These are phyloP conservation scores for Nakazawaea sp. DNA, from an alignment of 805 yeast species.

Conservation along the genomic window DNA sequence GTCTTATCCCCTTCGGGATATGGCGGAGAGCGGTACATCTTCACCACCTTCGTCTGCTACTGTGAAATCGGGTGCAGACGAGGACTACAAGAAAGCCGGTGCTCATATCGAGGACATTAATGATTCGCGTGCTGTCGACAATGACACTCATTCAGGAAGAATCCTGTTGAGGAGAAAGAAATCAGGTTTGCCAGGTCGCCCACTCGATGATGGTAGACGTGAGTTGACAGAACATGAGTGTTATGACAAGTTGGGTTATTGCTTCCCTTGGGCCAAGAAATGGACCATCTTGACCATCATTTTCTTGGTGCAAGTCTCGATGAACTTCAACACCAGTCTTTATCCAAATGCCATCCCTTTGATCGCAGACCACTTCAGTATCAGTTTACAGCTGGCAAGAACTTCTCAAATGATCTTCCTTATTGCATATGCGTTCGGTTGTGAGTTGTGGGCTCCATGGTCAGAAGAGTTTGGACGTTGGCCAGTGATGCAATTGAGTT, in stretches of 20 bases:
- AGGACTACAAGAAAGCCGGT: not conserved
- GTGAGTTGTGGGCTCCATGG: constrained; percentile 31
- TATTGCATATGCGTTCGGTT: constrained; percentile 26
- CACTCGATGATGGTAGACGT: constrained; percentile 4
- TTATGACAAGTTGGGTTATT: constrained; percentile 28
- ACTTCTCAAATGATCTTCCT: constrained; percentile 25
- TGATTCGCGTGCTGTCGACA: too few species aligned
- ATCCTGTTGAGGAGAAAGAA: too few species aligned
- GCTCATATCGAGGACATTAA: not conserved
- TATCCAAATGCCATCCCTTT: constrained; percentile 16
- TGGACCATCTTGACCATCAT: constrained; percentile 30
- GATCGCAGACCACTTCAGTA: constrained; percentile 19
- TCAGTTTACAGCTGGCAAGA: constrained; percentile 20
- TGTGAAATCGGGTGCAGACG: not conserved
- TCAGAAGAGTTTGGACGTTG: constrained; percentile 28
- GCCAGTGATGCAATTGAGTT: constrained; percentile 26
- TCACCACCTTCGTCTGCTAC: too few species aligned
- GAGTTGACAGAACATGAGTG: constrained; percentile 23
- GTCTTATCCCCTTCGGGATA: too few species aligned
- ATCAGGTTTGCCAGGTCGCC: not conserved
- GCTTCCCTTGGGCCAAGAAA: constrained; percentile 24
- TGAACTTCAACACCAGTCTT: constrained; percentile 33
- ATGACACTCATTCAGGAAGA: too few species aligned
- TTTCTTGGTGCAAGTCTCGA: constrained; percentile 30
- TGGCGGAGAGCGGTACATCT: too few species aligned